Base-by-base conservation (phyloP, 2,329 filamentous ascomycete genomes). In the Epicoccum sorghinum region DNA sequence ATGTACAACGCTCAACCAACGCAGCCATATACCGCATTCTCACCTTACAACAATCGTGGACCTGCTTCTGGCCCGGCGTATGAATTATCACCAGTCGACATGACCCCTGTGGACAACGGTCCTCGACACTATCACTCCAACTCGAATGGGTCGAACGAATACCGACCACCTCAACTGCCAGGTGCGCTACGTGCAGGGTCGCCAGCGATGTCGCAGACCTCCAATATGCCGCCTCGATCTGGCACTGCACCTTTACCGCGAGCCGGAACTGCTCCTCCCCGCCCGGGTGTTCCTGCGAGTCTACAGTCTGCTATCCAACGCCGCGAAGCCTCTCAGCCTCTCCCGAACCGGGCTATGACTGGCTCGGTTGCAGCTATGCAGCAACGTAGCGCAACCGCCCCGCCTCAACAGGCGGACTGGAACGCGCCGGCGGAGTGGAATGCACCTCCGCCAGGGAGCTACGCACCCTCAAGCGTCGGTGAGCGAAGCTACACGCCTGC, bases 261-360 rank as follows among this genome's bases (percentile, higher is more conserved):
- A 33, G 51, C 61, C 1, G 67, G 64, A 1, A 73, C 68, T 13
- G 68, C 65, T 4, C 71, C 71, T 4, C 71, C 70, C 14, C 69
- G 71, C 18, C 61, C 69, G 12, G 71, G 70, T 8, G 47, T 74
- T 4, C 71, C 72, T 10, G 60, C 70, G 7, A 57, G 65, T 2
- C 56, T 74, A n/a, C 71, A 72, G 44, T 70, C 71, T 1, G 68
- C 71, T 10, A 74, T 72, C n/a, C 72, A 73, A 55, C 66, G 71
- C 22, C 68, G 72, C 7, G 72, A 74, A 33, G 69, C 69, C 10
- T 68, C 69, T 7, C 66, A 73, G 13, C 69, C 72, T 9, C 44
- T 71, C 0, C 68, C 66, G 1, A 68, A 68, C 38, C 64, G 68
- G 14, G 64, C 58, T 4, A 68, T 68, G 58, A 65, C 57, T 22